Base-by-base conservation (phyloP, 106 monocot genomes). In the Acorus gramineus region DNA sequence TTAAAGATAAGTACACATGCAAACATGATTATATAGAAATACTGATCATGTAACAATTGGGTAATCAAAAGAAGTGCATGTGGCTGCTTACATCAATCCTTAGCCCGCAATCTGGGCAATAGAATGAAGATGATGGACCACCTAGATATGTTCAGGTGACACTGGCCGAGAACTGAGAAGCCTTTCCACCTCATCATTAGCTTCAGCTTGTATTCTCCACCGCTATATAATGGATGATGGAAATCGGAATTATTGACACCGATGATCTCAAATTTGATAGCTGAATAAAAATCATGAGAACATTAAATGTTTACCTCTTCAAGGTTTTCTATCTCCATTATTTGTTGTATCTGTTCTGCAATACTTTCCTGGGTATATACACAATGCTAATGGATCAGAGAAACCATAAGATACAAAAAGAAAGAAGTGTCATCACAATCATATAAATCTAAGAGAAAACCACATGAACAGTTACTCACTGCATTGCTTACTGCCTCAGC, bases 181-280 rank as follows among this genome's bases (percentile, higher is more conserved):
- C 73, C 78, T 87, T 77, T 96, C 95, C 44, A 85, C 90, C 75
- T 96, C 95, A 72, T 96, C 95, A 77, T 96, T 96, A 64, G 95
- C 95, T 74, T 96, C 95, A 62, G 95, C 95, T 79, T 96, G 95
- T 63, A 90, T 76, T 51, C 82, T 85, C 87, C 90, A 96, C 74
- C 81, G 65, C 95, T 96, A 60, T 45, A 76, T 54, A 67, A 60
- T 77, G 8, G 14, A 53, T 7, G 72, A 10, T 46, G 44, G 2
- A 59, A 66, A 63, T 12, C 5, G 12, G 14, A 51, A 28, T 28
- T 28, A 28, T 28, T 28, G 28, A 28, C 28, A 28, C 28, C 28
- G 28, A 28, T 28, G 28, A 28, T 28, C 28, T 28, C 28, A 28
- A 28, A 28, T 28, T 28, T 28, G 28, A 28, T 28, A 28, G 28